Base-by-base conservation (phyloP, 2,329 filamentous ascomycete species). In the Zalaria obscura region DNA sequence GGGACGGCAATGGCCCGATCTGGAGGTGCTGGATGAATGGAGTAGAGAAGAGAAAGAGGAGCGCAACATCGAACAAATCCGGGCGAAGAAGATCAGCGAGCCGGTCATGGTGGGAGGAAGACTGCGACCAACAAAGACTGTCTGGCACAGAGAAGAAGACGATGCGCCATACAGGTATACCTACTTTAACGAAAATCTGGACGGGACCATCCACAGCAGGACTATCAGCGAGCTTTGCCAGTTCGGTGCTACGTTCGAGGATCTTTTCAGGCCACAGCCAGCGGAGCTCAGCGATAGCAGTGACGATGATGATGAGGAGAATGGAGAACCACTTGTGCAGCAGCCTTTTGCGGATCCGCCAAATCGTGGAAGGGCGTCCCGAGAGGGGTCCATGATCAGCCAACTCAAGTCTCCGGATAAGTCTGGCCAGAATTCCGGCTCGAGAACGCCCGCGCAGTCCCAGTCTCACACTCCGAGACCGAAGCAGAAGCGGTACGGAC, bases 121-220 rank as follows among this genome's bases (percentile, higher is more conserved):
- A 41, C 66, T 98, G 36, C 78, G 91, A 4, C 87, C 88, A 8
- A 77, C 84, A 33, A 67, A 64, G 52, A 78, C 83, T 50, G 75
- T 75, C 9, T 98, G 89, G 89, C 89, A 86, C 58, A 76, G 82
- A 33, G 78, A 84, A 40, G 84, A 91, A 48, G 88, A 94, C 46
- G 89, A 95, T 49, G 78, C 81, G 0, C 91, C 91, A 0, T 96
- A 93, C 59, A 76, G 91, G 26, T 98, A 95, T 59, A 96, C 91
- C 0, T 98, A 98, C 61, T 98, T 98, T 70, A 96, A 96, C 60
- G 91, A 96, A 57, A 86, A 94, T 48, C 86, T 96, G 42, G 82
- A 86, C 53, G 93, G 84, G 59, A 98, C 91, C 0, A 93, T 98
- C 47, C 91, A 98, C 61, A 91, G 87, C 45, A 85, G 93, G 60